Conservation (phyloP, 75 land plant species). For the Sequoia sempervirens region DNA sequence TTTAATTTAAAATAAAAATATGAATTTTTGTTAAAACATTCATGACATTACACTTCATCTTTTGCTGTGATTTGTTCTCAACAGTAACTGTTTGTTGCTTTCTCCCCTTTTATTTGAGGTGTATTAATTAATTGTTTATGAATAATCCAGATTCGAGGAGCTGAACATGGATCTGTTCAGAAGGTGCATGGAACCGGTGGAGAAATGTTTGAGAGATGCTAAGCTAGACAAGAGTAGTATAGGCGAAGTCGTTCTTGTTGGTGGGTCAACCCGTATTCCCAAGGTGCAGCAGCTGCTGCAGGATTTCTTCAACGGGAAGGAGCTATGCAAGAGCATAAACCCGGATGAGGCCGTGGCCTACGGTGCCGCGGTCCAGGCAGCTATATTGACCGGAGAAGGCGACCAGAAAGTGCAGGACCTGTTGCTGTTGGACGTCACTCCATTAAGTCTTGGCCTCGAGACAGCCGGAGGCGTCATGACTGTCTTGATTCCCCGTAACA, state of each 20-base stretch:
- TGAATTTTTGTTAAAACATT: too few relatives aligned
- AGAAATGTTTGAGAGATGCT: slow-evolving; percentile 48
- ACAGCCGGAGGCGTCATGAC: slow-evolving; percentile 66
- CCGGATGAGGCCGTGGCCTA: slow-evolving; percentile 63
- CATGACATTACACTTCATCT: too few relatives aligned
- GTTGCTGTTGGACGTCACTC: slow-evolving; percentile 48
- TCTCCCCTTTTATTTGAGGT: too few relatives aligned
- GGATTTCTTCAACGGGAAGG: slow-evolving; percentile 51
- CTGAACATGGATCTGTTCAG: slow-evolving; percentile 46
- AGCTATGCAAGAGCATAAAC: slow-evolving; percentile 55
- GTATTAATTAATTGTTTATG: not conserved
- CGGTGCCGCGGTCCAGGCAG: slow-evolving; percentile 57
- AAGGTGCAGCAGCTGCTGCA: slow-evolving; percentile 43
- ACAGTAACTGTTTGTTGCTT: too few relatives aligned
- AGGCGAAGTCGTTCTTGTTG: slow-evolving; percentile 43
- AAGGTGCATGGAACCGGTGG: slow-evolving; percentile 54
- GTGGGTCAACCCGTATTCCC: slow-evolving; percentile 42
- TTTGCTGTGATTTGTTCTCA: too few relatives aligned
- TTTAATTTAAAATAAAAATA: too few relatives aligned
- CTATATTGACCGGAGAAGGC: slow-evolving; percentile 49
- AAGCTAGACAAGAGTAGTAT: slow-evolving; percentile 43
- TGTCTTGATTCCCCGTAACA: slow-evolving; percentile 46
- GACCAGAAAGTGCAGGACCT: slow-evolving; percentile 50
- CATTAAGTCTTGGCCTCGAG: slow-evolving; percentile 43
- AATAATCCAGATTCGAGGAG: slow-evolving; percentile 27